Conservation (phyloP, 345 rosid species). For the Rhodomyrtus tomentosa region DNA sequence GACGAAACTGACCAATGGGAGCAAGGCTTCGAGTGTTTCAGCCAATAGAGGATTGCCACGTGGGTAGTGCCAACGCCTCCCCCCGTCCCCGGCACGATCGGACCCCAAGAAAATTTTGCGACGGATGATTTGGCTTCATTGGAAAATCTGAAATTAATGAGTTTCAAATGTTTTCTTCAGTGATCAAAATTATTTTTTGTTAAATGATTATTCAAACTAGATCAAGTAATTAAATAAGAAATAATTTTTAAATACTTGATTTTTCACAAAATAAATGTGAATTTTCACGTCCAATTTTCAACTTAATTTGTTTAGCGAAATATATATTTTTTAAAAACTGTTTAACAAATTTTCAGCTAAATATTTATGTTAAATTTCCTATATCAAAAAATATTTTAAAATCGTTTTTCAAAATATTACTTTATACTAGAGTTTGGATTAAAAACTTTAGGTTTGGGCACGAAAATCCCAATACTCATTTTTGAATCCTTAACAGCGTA, state of each 20-base stretch:
- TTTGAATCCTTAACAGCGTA: too few relatives aligned
- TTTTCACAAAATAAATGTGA: neutral
- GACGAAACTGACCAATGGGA: conserved; percentile 6
- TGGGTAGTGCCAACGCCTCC: neutral
- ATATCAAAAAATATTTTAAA: too few relatives aligned
- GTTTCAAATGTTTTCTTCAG: too few relatives aligned
- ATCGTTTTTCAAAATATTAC: too few relatives aligned
- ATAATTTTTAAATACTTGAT: neutral
- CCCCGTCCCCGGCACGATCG: neutral
- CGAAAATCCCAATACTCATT: too few relatives aligned
- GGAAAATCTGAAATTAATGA: neutral
- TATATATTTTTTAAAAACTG: too few relatives aligned
- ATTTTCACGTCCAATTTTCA: neutral
- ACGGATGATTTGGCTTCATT: neutral
- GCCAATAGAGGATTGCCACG: conserved; percentile 1
- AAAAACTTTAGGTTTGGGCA: too few relatives aligned
- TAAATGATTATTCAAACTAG: neutral
- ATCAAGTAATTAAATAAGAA: too few relatives aligned
- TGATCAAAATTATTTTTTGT: neutral
- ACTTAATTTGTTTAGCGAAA: too few relatives aligned
- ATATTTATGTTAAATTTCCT: too few relatives aligned
- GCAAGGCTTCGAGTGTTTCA: neutral
- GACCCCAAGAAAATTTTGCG: neutral
- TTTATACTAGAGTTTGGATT: too few relatives aligned
- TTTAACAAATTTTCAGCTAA: too few relatives aligned